phyloP scores from a whole-genome alignment of 306 rosid species.

The Corylus americana region DNA sequence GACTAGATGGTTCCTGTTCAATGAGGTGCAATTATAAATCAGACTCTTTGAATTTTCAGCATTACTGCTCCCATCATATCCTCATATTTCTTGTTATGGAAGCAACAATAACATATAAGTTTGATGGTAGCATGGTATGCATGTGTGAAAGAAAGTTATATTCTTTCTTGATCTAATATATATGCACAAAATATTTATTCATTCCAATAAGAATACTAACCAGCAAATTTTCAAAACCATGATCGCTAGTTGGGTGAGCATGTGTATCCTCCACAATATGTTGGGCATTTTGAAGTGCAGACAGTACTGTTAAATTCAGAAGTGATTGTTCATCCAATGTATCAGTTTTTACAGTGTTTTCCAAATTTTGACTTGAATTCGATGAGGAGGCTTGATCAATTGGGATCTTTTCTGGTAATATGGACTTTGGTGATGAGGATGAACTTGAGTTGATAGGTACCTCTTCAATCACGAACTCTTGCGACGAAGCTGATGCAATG shows the following conservation, averaged over 20 bases:
- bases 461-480: slow-evolving; percentile 38
- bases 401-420: slow-evolving; percentile 24
- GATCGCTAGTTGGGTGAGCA: slow-evolving; percentile 21
- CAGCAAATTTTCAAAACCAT: slow-evolving; percentile 29
- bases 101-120: neutral
- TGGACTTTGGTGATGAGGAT: slow-evolving; percentile 51
- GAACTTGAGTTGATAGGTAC: slow-evolving; percentile 30
- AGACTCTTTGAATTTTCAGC: neutral
- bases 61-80: neutral
- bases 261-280: slow-evolving; percentile 16
- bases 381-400: slow-evolving; percentile 33
- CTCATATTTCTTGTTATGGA: neutral
- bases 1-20: slow-evolving; percentile 32
- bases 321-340: slow-evolving; percentile 19
- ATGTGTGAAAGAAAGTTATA: neutral
- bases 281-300: slow-evolving; percentile 2
- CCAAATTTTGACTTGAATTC: slow-evolving; percentile 20
- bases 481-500: slow-evolving; percentile 17
- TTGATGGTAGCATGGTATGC: neutral
- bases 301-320: slow-evolving; percentile 6
- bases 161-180: neutral
- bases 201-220: slow-evolving; percentile 32
- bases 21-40: neutral
- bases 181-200: neutral
- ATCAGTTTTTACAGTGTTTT: slow-evolving; percentile 13